Evolutionary conservation across 345 rosid genomes (phyloP).

Genomic region (Nephelium lappaceum): DNA sequence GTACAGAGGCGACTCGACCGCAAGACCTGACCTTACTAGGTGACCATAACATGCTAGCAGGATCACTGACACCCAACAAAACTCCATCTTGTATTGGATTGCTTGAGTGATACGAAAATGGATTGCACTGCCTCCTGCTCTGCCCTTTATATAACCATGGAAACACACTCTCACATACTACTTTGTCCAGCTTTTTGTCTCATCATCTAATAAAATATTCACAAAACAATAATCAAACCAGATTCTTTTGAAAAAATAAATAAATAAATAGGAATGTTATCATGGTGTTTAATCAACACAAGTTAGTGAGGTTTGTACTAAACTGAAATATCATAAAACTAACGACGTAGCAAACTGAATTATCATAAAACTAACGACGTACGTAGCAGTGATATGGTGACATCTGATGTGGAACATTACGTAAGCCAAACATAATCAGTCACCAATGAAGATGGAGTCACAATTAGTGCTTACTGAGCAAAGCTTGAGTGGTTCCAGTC

Average conservation of each 20-base stretch:
- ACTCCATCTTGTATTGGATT: conserved; percentile 19
- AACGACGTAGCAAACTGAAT: background rate
- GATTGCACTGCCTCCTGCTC: background rate
- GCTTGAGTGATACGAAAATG: background rate
- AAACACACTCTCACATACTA: background rate
- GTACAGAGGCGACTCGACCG: conserved; percentile 41
- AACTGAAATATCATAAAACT: background rate
- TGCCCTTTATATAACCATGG: conserved; percentile 19
- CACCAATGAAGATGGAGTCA: background rate
- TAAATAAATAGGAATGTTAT: too few species aligned
- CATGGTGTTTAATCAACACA: background rate
- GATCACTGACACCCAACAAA: background rate
- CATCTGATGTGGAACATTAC: conserved; percentile 6
- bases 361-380: background rate
- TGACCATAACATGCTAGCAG: background rate
- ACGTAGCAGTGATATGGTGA: background rate
- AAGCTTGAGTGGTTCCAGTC: conserved; percentile 17
- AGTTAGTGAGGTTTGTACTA: background rate
- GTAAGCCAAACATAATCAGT: background rate
- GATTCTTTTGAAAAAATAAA: background rate
- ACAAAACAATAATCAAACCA: background rate
- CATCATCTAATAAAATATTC: too few species aligned
- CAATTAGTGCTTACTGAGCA: background rate
- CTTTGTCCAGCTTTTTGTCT: conserved; percentile 6
- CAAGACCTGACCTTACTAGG: conserved; percentile 17